Percentiles rank a stretch among this genome's conserved stretches.
Conservation (phyloP, 2,329 filamentous ascomycete species). For the Epichloe typhina region DNA sequence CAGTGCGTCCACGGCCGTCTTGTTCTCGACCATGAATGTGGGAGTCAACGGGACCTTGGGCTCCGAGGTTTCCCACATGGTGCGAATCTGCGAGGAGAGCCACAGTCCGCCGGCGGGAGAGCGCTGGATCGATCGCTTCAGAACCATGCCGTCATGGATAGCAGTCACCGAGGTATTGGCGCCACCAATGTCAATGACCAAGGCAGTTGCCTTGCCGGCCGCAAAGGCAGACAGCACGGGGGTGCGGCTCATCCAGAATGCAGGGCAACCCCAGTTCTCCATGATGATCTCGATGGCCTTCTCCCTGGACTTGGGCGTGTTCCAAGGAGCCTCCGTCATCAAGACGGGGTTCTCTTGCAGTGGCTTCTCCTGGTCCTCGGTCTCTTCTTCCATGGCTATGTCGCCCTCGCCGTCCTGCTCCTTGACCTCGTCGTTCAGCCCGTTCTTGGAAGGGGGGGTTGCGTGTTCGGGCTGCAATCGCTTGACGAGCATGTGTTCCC, state of each 20-base stretch:
- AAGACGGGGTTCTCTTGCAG: slow-evolving; percentile 82
- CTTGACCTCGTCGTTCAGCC: slow-evolving; percentile 56
- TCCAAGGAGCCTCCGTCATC: slow-evolving; percentile 93
- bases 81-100: slow-evolving; percentile 77
- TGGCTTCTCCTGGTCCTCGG: slow-evolving; percentile 53
- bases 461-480: slow-evolving; percentile 68
- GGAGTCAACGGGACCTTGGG: slow-evolving; percentile 63
- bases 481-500: slow-evolving; percentile 86
- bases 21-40: slow-evolving; percentile 77
- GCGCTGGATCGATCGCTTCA: slow-evolving; percentile 79
- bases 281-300: slow-evolving; percentile 93
- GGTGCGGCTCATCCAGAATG: slow-evolving; percentile 83
- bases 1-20: slow-evolving; percentile 77
- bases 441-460: slow-evolving; percentile 63
- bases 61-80: slow-evolving; percentile 59
- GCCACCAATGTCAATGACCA: slow-evolving; percentile 86
- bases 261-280: slow-evolving; percentile 90
- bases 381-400: slow-evolving; percentile 45
- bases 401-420: slow-evolving; percentile 49
- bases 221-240: slow-evolving; percentile 87
- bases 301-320: slow-evolving; percentile 73
- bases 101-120: slow-evolving; percentile 81
- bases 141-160: slow-evolving; percentile 85
- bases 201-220: slow-evolving; percentile 80
- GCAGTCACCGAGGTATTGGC: slow-evolving; percentile 81